Base-by-base conservation (phyloP, 1,284 basidiomycete genomes). In the Naganishia cerealis region DNA sequence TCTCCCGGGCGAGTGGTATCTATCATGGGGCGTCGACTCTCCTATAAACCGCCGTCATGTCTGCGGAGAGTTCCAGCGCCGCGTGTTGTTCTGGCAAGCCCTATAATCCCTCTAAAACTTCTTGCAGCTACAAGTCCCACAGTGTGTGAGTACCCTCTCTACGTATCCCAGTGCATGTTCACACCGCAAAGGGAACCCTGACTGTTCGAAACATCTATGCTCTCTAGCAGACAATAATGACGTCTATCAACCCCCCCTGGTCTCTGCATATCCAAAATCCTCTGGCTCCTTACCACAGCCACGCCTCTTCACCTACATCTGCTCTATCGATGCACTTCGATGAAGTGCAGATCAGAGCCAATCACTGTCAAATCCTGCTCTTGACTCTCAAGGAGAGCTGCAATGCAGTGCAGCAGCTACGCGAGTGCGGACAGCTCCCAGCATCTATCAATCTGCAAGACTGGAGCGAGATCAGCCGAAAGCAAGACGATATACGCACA, bases 301-400 rank as follows among this genome's bases (percentile, higher is more conserved):
- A 21, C n/a, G 0, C 21, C 21, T 18, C 10, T 4, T 40, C 56
- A 16, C 39, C 38, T 15, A 24, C 39, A 24, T n/a, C 39, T 29
- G 5, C 38, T 42, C 26, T 57, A 7, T 40, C 56, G 4, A 21
- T 39, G 21, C 56, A 43, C 10, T 9, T 43, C 12, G n/a, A 36
- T 13, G 21, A 57, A 29, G 16, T 42, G 3, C 56, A 57, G 29
- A 40, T 43, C 12, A 39, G 56, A n/a, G 21, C 40, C 10, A 8
- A n/a, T 0, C 56, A 57, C 56, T 57, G 40, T 42, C 40, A 50
- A 24, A 26, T 43, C n/a, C 18, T 57, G 39, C 56, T 57, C 13
- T 1, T 9, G 21, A 57, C 40, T 42, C 39, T 57, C 3, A 12
- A 21, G 36, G 40, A 43, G 38, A 43, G 36, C 26, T 43, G 56